phyloP scores from a whole-genome alignment of 768 basidiomycete genomes.

The Trametes villosa region DNA sequence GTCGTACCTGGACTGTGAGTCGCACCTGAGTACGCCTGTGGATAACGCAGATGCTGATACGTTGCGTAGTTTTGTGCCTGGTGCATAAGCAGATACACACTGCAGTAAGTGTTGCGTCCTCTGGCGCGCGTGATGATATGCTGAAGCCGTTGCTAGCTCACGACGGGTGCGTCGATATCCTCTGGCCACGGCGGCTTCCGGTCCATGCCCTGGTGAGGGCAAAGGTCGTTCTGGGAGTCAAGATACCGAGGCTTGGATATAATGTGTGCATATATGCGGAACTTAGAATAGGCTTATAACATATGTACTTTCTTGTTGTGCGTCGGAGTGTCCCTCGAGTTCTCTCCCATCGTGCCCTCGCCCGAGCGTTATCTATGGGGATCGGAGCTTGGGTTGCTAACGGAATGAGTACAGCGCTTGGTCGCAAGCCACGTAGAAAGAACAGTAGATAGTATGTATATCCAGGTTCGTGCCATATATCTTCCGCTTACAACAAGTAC shows the following conservation, averaged over 20 bases:
- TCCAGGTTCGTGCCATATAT: no score
- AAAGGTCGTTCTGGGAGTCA: neutral
- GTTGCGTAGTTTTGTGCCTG: slow-evolving; percentile 39
- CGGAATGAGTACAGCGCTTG: no score
- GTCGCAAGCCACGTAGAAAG: no score
- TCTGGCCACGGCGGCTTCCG: slow-evolving; percentile 18
- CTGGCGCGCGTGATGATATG: neutral
- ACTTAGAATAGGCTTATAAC: neutral
- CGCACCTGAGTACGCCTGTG: neutral
- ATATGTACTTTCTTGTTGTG: no score
- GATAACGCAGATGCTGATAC: neutral
- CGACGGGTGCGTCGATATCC: slow-evolving; percentile 19
- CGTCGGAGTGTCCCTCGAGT: no score
- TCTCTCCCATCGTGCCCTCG: no score
- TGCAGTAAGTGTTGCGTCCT: slow-evolving; percentile 30
- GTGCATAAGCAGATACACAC: slow-evolving; percentile 45
- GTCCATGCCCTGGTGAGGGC: slow-evolving; percentile 20
- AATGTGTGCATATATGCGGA: neutral
- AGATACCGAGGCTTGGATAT: neutral
- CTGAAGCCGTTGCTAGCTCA: slow-evolving; percentile 1
- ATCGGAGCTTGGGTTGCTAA: no score
- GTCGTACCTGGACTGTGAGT: slow-evolving; percentile 88
- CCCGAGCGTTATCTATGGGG: no score
- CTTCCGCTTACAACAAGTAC: no score
- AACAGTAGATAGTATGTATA: no score